Percentiles rank a stretch among this genome's conserved stretches.
phyloP scores from a whole-genome alignment of 2,329 filamentous ascomycete genomes.

The Grosmannia clavigera region DNA sequence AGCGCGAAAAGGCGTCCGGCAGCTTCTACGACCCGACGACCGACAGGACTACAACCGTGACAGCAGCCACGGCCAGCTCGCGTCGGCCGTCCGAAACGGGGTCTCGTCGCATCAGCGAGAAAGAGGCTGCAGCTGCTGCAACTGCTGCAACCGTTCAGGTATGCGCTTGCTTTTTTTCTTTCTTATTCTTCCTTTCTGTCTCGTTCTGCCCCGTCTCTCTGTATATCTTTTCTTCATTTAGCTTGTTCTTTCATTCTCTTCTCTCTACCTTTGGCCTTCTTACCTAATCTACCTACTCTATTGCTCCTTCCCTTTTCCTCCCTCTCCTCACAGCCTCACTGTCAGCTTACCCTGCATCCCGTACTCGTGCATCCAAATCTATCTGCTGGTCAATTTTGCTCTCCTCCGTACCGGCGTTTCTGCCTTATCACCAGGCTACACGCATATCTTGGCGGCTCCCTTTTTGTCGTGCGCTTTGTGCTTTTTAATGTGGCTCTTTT shows the following conservation, averaged over 20 bases:
- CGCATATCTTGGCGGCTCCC: neutral
- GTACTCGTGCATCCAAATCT: neutral
- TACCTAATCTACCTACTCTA: neutral
- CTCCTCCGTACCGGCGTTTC: neutral
- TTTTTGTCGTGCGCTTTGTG: neutral
- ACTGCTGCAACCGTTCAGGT: constrained; percentile 5
- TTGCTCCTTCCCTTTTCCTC: neutral
- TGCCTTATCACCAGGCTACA: constrained; percentile 1
- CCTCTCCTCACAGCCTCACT: neutral
- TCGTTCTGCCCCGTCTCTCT: too few species aligned
- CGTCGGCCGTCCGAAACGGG: constrained; percentile 15
- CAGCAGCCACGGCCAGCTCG: neutral
- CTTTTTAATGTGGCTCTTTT: constrained; percentile 1
- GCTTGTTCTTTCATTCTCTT: neutral
- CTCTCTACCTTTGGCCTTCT: neutral
- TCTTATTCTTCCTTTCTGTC: neutral
- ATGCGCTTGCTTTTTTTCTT: constrained; percentile 12
- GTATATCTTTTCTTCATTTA: neutral
- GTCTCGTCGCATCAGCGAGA: constrained; percentile 31
- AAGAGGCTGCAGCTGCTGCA: constrained; percentile 33
- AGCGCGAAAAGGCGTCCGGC: constrained; percentile 16
- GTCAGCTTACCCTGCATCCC: neutral
- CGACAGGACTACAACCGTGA: constrained; percentile 31
- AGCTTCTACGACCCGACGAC: constrained; percentile 43
- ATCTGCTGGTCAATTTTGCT: neutral